These are phyloP conservation scores for Epichloe elymi DNA, from an alignment of 2,329 filamentous ascomycete genomes.

Conservation along the genomic window DNA sequence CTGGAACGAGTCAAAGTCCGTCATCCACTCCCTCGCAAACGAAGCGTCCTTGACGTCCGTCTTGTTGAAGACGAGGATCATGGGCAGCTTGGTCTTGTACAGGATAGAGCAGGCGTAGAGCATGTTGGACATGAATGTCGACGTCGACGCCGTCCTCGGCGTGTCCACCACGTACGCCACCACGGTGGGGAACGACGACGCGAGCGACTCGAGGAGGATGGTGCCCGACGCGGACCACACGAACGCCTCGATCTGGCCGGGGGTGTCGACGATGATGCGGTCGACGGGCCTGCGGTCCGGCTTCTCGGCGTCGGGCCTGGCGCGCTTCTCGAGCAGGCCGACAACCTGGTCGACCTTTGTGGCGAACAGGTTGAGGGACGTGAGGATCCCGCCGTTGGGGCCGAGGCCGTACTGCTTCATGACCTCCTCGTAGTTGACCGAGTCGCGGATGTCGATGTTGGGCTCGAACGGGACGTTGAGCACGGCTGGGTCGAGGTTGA, in stretches of 20 bases:
- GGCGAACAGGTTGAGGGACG: slow-evolving; percentile 88
- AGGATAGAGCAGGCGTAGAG: slow-evolving; percentile 96
- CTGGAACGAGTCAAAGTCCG: slow-evolving; percentile 94
- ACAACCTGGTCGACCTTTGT: slow-evolving; percentile 98
- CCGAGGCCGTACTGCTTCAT: slow-evolving; percentile 99
- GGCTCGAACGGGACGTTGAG: slow-evolving; percentile 85
- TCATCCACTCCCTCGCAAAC: slow-evolving; percentile 99
- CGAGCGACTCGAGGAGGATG: slow-evolving; percentile 84
- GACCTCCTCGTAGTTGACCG: slow-evolving; percentile 98
- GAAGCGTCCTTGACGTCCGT: slow-evolving; percentile 85
- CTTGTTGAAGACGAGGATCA: slow-evolving; percentile 99
- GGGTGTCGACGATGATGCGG: slow-evolving; percentile 87
- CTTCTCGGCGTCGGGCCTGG: slow-evolving; percentile 47
- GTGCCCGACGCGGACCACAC: slow-evolving; percentile 95
- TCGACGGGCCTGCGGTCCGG: slow-evolving; percentile 53
- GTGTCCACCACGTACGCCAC: slow-evolving; percentile 98
- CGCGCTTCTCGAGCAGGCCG: slow-evolving; percentile 76
- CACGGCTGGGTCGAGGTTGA: slow-evolving; percentile 95
- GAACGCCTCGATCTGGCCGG: slow-evolving; percentile 96
- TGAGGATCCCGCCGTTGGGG: slow-evolving; percentile 92
- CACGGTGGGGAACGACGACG: slow-evolving; percentile 89
- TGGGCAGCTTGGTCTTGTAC: slow-evolving; percentile 96
- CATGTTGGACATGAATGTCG: slow-evolving; percentile 99
- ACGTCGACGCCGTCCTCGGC: slow-evolving; percentile 80
- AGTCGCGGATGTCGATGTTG: slow-evolving; percentile 98